phyloP scores from a whole-genome alignment of 768 basidiomycete species.

The Tylopilus balloui region DNA sequence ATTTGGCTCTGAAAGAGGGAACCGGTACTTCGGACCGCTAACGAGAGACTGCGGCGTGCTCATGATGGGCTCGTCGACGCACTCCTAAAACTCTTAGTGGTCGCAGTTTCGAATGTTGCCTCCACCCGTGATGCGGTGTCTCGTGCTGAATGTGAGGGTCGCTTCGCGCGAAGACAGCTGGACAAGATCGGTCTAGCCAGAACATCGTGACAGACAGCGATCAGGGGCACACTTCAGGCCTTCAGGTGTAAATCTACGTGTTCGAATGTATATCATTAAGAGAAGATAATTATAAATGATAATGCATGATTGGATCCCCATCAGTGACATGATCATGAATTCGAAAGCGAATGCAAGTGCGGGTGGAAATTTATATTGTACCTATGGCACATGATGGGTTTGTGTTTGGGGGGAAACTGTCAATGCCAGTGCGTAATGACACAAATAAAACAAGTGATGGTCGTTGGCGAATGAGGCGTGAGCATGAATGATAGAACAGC shows the following conservation, averaged over 20 bases:
- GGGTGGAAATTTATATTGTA: slow-evolving; percentile 12
- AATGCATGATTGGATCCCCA: slow-evolving; percentile 25
- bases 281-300: slow-evolving; percentile 25
- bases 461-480: slow-evolving; percentile 16
- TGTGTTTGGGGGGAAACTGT: slow-evolving; percentile 7
- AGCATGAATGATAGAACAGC: slow-evolving; percentile 16
- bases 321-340: slow-evolving; percentile 22
- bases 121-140: too few relatives aligned
- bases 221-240: background rate
- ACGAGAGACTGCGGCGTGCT: too few relatives aligned
- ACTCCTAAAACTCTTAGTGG: too few relatives aligned
- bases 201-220: too few relatives aligned
- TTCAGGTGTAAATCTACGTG: background rate
- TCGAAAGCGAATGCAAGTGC: slow-evolving; percentile 19
- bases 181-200: too few relatives aligned
- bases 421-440: slow-evolving; percentile 16
- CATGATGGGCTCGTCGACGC: too few relatives aligned
- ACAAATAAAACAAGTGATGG: slow-evolving; percentile 24
- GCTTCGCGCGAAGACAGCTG: too few relatives aligned
- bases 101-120: too few relatives aligned
- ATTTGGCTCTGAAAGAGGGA: too few relatives aligned
- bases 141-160: too few relatives aligned
- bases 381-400: slow-evolving; percentile 3
- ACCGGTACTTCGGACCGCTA: too few relatives aligned
- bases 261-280: slow-evolving; percentile 24